Evolutionary conservation across 2,329 filamentous ascomycete genomes (phyloP), one percentile per base, ranked within the genome.

Genomic region (Leptographium galeiforme): DNA sequence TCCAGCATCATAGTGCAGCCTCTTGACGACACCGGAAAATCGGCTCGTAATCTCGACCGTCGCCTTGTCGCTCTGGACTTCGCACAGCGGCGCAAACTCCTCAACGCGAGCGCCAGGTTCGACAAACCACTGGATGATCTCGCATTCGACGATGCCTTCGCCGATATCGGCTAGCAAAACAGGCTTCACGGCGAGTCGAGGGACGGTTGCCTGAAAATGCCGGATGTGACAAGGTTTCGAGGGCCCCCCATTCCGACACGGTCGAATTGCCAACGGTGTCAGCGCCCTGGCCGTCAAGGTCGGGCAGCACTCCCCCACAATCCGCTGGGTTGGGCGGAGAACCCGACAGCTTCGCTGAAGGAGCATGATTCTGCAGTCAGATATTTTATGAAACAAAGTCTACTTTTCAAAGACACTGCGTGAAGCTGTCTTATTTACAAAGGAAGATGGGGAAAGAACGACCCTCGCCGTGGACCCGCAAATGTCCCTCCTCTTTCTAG

Each of bases 71-170:
- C 90, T 96, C 68, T 97, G 93, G 46, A 98, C 94, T 72, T 98
- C 93, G 71, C 93, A 98, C 48, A 98, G 78, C 56, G 91, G 93
- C 61, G 94, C 93, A 78, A 95, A 98, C 72, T 98, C 91, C 72
- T 98, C 90, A 62, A 98, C 90, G 55, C 87, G 84, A 39, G 93
- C 93, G 55, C 90, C 91, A 50, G 94, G 89, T 70, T 96, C 86
- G 60, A 98, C 91, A 67, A 97, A 98, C 93, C 93, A 98, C 73
- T 98, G 93, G 63, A 97, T 97, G 63, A 98, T 88, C 70, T 98
- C 93, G 65, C 93, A 95, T 72, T 98, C 93, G 66, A 93, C 90
- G 63, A 97, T 98, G 53, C 93, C 86, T 75, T 94, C 88, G 50
- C 88, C 88, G 68, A 94, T 93, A 64, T 94, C 88, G 57, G 88